Percentiles rank a stretch among this genome's conserved stretches.
These are phyloP conservation scores for Colletotrichum orchidophilum DNA, from an alignment of 2,329 filamentous ascomycete species.

Conservation along the genomic window DNA sequence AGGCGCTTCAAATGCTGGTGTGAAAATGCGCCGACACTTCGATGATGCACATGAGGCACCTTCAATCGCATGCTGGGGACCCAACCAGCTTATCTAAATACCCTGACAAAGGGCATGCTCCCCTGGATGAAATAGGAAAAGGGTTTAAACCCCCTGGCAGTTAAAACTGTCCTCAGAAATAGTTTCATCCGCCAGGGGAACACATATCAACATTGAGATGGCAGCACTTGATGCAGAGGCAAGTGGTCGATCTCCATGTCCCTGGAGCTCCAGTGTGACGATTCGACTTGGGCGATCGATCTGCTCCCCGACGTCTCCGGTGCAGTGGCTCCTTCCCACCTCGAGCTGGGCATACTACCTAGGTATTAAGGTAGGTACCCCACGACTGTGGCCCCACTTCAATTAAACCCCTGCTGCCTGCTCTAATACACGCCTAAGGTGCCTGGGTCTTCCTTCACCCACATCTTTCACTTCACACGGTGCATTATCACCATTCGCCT, in stretches of 20 bases:
- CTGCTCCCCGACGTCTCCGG: conserved; percentile 21
- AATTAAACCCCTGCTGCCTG: conserved; percentile 32
- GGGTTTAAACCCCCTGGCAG: not conserved
- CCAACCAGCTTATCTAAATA: not conserved
- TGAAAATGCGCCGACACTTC: not conserved
- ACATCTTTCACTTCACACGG: conserved; percentile 6
- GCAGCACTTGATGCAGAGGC: not conserved
- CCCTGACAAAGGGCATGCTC: not conserved
- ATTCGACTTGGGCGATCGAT: conserved; percentile 25
- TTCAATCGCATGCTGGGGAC: not conserved
- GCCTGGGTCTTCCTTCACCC: not conserved
- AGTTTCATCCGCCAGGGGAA: not conserved
- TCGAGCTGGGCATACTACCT: not conserved
- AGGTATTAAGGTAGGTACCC: not conserved
- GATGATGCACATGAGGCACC: not conserved
- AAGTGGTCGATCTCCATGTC: not conserved
- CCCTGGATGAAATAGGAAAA: not conserved
- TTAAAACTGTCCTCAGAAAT: not conserved
- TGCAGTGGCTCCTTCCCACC: conserved; percentile 12
- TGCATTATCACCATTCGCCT: not conserved
- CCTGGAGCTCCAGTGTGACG: conserved; percentile 14
- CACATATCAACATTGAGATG: not conserved
- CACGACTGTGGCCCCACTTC: conserved; percentile 22
- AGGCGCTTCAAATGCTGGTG: not conserved
- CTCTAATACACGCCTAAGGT: not conserved